Base-by-base conservation (phyloP, 1,284 basidiomycete species). In the Uromyces viciae-fabae region DNA sequence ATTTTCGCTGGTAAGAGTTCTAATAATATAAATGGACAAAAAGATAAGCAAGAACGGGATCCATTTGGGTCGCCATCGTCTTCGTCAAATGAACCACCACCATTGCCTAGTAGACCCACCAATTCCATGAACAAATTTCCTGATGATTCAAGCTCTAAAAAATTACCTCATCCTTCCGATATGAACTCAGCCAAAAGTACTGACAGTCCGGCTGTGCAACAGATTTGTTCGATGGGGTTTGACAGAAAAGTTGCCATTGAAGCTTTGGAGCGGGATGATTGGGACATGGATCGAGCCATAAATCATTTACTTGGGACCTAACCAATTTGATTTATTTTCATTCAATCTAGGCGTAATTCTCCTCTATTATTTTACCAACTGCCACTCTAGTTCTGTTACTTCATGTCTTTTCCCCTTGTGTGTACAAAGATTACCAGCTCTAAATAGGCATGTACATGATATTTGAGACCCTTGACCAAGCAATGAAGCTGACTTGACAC, bases 191-290 rank as follows among this genome's bases (percentile, higher is more conserved):
- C 75, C 28, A 79, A 60, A 40, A 25, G 36, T 33, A 68, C 52
- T 58, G 77, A 79, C 62, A 79, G 66, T 52, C 31, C 60, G 9
- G 77, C 52, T 33, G 68, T 79, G 11, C 43, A 79, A 43, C 68
- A 79, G 36, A 79, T 79, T 46, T 79, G 77, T 46, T 46, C 68
- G 7, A 79, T 79, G 77, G 77, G 77, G 25, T 79, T 79, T 42
- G 64, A 52, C 36, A 46, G 68, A 8, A 60, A 60, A 36, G 68
- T 79, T 15, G 77, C 68, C 15, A 72, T 72, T 36, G 36, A 72
- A 25, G 77, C 77, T 22, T 71, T 79, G 38, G 66, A 79, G 42
- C 40, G 64, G 62, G 77, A 58, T 36, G 77, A 62, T 33, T 66
- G 77, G 49, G 52, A 79, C 62, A 54, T 79, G 40, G 54, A 58